A percentile compares a stretch with the other conserved stretches of the same genome.
phyloP scores from a whole-genome alignment of 1,139 yeast species.

The Diutina ranongensis region DNA sequence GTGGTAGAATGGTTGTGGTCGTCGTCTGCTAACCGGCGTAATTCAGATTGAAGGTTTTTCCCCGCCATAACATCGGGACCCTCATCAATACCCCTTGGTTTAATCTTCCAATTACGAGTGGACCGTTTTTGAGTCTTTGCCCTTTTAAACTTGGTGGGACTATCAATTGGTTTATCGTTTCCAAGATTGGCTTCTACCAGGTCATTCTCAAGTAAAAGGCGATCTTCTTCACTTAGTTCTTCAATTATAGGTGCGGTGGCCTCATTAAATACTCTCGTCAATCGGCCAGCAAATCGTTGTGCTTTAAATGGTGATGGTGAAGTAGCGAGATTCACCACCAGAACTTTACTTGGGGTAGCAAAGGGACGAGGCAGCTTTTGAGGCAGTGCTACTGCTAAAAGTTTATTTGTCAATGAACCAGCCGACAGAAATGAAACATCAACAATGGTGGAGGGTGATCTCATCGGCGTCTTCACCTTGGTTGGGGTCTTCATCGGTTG shows the following conservation, averaged over 20 bases:
- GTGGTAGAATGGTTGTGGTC: constrained; percentile 12
- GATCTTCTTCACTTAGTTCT: constrained; percentile 12
- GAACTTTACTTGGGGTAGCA: constrained; percentile 8
- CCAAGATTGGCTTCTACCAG: constrained; percentile 9
- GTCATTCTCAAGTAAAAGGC: constrained; percentile 9
- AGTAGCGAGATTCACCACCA: constrained; percentile 17
- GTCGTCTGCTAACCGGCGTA: constrained; percentile 19
- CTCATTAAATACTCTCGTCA: constrained; percentile 20
- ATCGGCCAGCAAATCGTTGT: constrained; percentile 20
- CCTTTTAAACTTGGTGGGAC: constrained; percentile 19
- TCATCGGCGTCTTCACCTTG: constrained; percentile 13
- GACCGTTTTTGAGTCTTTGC: constrained; percentile 47
- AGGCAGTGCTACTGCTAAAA: neutral
- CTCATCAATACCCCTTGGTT: constrained; percentile 23
- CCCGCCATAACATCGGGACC: constrained; percentile 18
- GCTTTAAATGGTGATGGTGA: constrained; percentile 38
- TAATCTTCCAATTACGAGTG: constrained; percentile 49
- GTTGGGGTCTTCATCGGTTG: constrained; percentile 23
- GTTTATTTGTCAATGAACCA: neutral
- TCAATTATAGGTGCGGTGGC: constrained; percentile 19
- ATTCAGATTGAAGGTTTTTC: constrained; percentile 30
- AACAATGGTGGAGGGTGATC: constrained; percentile 8
- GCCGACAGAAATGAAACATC: constrained; percentile 7
- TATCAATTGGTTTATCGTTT: constrained; percentile 9
- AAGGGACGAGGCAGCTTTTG: constrained; percentile 8